These are phyloP conservation scores for Cercospora brassicicola DNA, from an alignment of 2,329 filamentous ascomycete genomes.

Conservation along the genomic window DNA sequence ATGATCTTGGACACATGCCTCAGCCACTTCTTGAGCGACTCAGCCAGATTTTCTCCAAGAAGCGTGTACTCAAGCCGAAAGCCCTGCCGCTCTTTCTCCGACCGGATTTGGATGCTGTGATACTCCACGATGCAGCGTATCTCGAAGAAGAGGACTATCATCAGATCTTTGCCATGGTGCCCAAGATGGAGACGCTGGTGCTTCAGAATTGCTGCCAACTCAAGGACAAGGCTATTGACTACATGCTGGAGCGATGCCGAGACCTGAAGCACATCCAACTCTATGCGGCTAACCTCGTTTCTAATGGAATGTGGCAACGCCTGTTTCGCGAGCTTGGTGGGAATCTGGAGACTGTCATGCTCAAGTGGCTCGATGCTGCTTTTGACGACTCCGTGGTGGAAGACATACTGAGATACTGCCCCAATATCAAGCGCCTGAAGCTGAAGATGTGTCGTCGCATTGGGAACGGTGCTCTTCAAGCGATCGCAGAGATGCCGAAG, in stretches of 20 bases:
- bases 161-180: slow-evolving; percentile 74
- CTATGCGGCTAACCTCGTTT: slow-evolving; percentile 80
- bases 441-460: slow-evolving; percentile 77
- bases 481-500: slow-evolving; percentile 60
- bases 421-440: slow-evolving; percentile 72
- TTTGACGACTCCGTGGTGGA: slow-evolving; percentile 71
- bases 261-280: slow-evolving; percentile 73
- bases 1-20: slow-evolving; percentile 65
- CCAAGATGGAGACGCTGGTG: slow-evolving; percentile 68
- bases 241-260: slow-evolving; percentile 70
- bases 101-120: slow-evolving; percentile 56
- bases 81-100: slow-evolving; percentile 53
- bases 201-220: slow-evolving; percentile 86
- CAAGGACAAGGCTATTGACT: slow-evolving; percentile 80
- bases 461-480: slow-evolving; percentile 63
- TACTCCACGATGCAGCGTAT: slow-evolving; percentile 64
- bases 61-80: slow-evolving; percentile 57
- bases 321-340: slow-evolving; percentile 67
- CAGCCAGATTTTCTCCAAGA: slow-evolving; percentile 64
- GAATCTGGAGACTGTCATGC: slow-evolving; percentile 66
- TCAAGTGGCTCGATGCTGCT: slow-evolving; percentile 81
- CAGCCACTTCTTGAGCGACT: slow-evolving; percentile 57
- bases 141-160: slow-evolving; percentile 75
- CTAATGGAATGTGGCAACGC: slow-evolving; percentile 71
- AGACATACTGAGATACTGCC: slow-evolving; percentile 64